Percentiles rank a stretch among this genome's conserved stretches.
Evolutionary conservation across 164 flowering plant genomes (phyloP).

Genomic region (Magnolia changhungtana): DNA sequence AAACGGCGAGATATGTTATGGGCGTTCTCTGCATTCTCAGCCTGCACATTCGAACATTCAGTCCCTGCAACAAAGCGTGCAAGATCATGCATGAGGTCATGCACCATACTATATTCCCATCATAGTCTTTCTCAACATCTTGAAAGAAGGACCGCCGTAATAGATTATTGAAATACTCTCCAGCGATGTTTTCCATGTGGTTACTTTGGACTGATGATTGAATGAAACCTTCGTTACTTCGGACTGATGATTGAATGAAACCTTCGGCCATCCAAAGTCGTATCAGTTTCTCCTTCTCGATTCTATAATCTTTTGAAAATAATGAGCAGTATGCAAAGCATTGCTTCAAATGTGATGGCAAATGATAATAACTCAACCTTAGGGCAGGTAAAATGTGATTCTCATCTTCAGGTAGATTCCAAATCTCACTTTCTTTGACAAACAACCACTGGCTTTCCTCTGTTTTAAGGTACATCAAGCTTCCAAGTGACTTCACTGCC

Average conservation of each 20-base stretch:
- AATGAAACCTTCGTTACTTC: too few relatives aligned
- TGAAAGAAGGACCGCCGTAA: conserved; percentile 9
- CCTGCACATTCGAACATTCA: not conserved
- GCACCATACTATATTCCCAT: conserved; percentile 6
- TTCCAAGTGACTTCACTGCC: conserved; percentile 7
- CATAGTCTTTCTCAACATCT: not conserved
- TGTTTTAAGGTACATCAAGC: conserved; percentile 7
- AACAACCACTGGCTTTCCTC: conserved; percentile 6
- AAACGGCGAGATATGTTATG: not conserved
- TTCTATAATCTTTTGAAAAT: conserved; percentile 11
- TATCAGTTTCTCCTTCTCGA: conserved; percentile 9
- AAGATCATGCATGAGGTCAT: conserved; percentile 12
- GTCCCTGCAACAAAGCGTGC: not conserved
- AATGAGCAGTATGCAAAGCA: conserved; percentile 19
- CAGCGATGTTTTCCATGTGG: conserved; percentile 7
- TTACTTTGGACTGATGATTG: too few relatives aligned
- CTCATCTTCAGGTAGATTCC: not conserved
- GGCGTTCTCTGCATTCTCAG: too few relatives aligned
- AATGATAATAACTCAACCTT: conserved; percentile 14
- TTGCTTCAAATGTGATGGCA: conserved; percentile 19
- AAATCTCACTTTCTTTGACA: conserved; percentile 12
- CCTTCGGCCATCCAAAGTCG: conserved; percentile 23
- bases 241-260: conserved; percentile 1
- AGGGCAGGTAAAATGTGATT: conserved; percentile 12
- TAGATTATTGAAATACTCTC: conserved; percentile 1